These are phyloP conservation scores for Camptophora hylomeconis DNA, from an alignment of 2,329 filamentous ascomycete species.

Conservation along the genomic window DNA sequence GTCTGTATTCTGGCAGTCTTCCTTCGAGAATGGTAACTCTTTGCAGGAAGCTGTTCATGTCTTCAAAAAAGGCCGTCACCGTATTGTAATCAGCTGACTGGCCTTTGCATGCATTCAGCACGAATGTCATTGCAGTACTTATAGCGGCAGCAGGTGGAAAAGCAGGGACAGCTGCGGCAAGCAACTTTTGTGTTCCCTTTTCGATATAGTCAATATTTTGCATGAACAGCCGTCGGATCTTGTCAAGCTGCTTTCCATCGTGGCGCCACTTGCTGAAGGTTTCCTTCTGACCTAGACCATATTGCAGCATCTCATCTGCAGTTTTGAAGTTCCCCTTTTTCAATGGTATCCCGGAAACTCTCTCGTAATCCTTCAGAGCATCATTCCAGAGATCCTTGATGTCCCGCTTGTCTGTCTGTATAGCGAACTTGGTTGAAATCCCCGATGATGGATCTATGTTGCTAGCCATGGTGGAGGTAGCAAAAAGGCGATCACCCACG, in stretches of 20 bases:
- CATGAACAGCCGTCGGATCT: slow-evolving; percentile 6
- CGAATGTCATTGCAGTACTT: slow-evolving; percentile 7
- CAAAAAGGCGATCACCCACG: too few species aligned
- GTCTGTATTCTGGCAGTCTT: slow-evolving; percentile 4
- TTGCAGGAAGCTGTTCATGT: slow-evolving; percentile 9
- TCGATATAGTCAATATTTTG: slow-evolving; percentile 6
- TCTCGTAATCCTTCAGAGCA: slow-evolving; percentile 6
- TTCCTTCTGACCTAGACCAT: slow-evolving; percentile 4
- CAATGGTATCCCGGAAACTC: too few species aligned
- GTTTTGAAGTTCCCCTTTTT: slow-evolving; percentile 3
- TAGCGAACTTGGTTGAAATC: too few species aligned
- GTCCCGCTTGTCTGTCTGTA: slow-evolving; percentile 5
- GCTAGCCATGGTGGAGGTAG: too few species aligned
- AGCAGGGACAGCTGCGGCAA: slow-evolving; percentile 5
- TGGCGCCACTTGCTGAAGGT: slow-evolving; percentile 7
- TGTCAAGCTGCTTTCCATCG: slow-evolving; percentile 6
- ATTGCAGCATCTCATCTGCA: slow-evolving; percentile 5
- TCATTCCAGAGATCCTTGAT: slow-evolving; percentile 6
- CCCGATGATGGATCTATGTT: too few species aligned
- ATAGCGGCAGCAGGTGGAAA: slow-evolving; percentile 8
- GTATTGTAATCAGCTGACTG: slow-evolving; percentile 9
- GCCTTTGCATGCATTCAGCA: slow-evolving; percentile 6
- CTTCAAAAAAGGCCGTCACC: slow-evolving; percentile 8
- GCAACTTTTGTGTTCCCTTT: slow-evolving; percentile 5
- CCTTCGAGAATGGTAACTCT: slow-evolving; percentile 7